These are phyloP conservation scores for Leccinum broughii DNA, from an alignment of 768 basidiomycete genomes.

Conservation along the genomic window DNA sequence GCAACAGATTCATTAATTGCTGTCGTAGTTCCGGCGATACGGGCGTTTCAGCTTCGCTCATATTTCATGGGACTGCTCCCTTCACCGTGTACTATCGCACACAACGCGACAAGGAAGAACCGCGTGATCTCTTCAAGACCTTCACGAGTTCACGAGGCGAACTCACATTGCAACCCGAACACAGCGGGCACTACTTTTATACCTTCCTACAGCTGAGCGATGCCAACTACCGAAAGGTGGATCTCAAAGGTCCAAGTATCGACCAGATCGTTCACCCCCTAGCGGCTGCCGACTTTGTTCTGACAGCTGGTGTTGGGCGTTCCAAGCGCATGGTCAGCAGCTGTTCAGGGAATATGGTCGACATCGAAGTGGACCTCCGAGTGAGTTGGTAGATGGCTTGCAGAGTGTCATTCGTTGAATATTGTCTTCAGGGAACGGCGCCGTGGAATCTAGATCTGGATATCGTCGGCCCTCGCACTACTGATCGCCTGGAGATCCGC, in stretches of 20 bases:
- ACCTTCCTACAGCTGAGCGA: conserved; percentile 80
- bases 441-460: conserved; percentile 90
- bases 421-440: conserved; percentile 65
- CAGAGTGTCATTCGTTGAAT: not conserved
- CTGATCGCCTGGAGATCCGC: conserved; percentile 56
- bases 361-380: conserved; percentile 78
- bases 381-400: conserved; percentile 41
- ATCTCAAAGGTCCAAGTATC: conserved; percentile 73
- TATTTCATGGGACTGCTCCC: conserved; percentile 86
- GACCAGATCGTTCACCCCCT: conserved; percentile 89
- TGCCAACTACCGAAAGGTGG: conserved; percentile 75
- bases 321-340: conserved; percentile 64
- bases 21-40: conserved; percentile 78
- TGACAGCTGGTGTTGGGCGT: conserved; percentile 38
- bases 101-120: conserved; percentile 66
- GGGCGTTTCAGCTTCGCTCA: conserved; percentile 83
- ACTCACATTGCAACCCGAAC: conserved; percentile 81
- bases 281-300: conserved; percentile 74
- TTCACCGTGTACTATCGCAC: conserved; percentile 81
- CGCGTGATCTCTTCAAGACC: conserved; percentile 57
- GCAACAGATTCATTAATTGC: conserved; percentile 8
- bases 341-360: conserved; percentile 75
- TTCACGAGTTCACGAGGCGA: conserved; percentile 76
- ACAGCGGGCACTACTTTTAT: conserved; percentile 88
- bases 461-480: conserved; percentile 68